Evolutionary conservation across 202 grass and related monocot genomes (phyloP).

Genomic region (Setaria italica): DNA sequence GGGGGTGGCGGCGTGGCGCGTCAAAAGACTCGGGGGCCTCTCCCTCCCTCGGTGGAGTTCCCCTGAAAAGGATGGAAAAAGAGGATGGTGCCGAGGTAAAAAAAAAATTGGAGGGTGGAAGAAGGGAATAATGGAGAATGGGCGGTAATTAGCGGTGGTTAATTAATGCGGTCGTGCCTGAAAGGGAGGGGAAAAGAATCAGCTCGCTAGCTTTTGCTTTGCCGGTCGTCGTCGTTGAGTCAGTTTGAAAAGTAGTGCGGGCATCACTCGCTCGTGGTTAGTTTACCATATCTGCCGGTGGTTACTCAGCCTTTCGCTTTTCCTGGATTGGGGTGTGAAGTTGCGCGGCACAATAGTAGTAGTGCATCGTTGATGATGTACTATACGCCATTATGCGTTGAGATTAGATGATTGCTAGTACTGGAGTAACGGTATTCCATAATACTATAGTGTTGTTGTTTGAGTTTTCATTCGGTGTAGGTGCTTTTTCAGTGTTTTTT

Average conservation of each 20-base stretch:
- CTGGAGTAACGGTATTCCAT: too few relatives aligned
- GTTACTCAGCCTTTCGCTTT: constrained; percentile 1
- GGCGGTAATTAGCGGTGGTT: background rate
- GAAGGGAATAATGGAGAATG: background rate
- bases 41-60: background rate
- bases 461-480: too few relatives aligned
- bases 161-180: constrained; percentile 1
- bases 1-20: background rate
- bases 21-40: background rate
- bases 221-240: background rate
- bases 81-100: background rate
- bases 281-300: background rate
- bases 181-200: background rate
- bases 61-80: constrained; percentile 45
- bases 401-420: too few relatives aligned
- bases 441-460: too few relatives aligned
- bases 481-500: too few relatives aligned
- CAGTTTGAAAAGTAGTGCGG: background rate
- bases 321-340: background rate
- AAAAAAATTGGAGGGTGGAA: background rate
- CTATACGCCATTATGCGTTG: too few relatives aligned
- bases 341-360: too few relatives aligned
- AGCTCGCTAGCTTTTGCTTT: background rate
- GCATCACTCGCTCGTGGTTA: background rate
- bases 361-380: too few relatives aligned